These are phyloP conservation scores for Pyropia haitanensis DNA, from an alignment of 23 red algal species.

Conservation along the genomic window DNA sequence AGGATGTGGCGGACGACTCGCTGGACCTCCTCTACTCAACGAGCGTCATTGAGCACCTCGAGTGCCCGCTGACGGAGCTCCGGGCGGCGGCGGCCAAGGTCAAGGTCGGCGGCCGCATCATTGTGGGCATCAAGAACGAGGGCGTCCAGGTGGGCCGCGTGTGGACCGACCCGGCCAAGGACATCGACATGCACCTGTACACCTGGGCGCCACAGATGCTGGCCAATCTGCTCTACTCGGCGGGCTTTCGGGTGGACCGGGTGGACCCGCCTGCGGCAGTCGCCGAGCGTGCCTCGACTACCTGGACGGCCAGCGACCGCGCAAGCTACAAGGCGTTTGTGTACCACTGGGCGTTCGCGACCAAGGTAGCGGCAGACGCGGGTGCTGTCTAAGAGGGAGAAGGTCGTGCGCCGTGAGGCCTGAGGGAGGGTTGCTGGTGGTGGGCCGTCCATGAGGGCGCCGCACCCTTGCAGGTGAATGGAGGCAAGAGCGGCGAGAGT, in stretches of 20 bases:
- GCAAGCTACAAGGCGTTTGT: too few relatives aligned
- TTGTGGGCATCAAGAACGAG: constrained; percentile 31
- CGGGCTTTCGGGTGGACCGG: constrained; percentile 13
- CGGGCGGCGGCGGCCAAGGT: constrained; percentile 20
- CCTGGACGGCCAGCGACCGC: too few relatives aligned
- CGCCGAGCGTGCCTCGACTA: too few relatives aligned
- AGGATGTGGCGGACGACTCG: constrained; percentile 12
- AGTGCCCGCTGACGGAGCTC: constrained; percentile 30
- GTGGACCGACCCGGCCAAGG: background rate
- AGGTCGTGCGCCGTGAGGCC: too few relatives aligned
- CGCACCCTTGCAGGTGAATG: too few relatives aligned
- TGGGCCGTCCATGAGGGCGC: too few relatives aligned
- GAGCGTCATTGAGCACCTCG: constrained; percentile 31
- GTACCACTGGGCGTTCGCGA: too few relatives aligned
- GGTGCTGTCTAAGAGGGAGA: too few relatives aligned
- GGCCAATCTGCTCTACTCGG: constrained; percentile 14
- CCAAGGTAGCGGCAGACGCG: too few relatives aligned
- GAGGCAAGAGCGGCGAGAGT: too few relatives aligned
- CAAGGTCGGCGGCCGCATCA: constrained; percentile 7
- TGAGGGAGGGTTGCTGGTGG: too few relatives aligned
- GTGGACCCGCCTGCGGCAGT: constrained; percentile 3
- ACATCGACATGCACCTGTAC: constrained; percentile 16
- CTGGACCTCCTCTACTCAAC: constrained; percentile 18
- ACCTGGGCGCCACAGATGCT: constrained; percentile 27
- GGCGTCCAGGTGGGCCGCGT: constrained; percentile 8